phyloP scores from a whole-genome alignment of 805 yeast genomes.

The Monosporozyma aerobia region DNA sequence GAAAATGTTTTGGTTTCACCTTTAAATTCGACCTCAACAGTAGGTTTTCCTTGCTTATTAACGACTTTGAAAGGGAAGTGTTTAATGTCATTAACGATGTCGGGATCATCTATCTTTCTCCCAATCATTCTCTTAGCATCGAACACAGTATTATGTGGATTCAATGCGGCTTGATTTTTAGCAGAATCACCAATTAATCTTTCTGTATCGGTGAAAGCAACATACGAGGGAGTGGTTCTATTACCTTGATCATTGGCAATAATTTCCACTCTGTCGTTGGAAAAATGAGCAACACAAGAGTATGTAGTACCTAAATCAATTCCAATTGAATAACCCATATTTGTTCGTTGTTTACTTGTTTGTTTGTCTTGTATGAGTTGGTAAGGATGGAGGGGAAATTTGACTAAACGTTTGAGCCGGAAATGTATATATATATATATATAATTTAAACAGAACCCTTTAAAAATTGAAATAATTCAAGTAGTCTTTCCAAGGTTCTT shows the following conservation, averaged over 20 bases:
- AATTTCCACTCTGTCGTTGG: conserved; percentile 87
- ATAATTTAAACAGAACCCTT: not conserved
- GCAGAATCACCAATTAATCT: conserved; percentile 95
- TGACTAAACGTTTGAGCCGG: not conserved
- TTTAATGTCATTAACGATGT: conserved; percentile 71
- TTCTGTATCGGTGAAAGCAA: conserved; percentile 88
- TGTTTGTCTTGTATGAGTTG: not conserved
- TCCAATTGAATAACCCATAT: conserved; percentile 51
- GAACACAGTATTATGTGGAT: conserved; percentile 83
- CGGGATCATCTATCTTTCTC: conserved; percentile 71
- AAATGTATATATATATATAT: not conserved
- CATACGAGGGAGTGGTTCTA: conserved; percentile 95
- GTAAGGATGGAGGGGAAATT: no score
- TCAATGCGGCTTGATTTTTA: conserved; percentile 93
- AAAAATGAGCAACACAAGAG: conserved; percentile 93
- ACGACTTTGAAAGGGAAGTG: conserved; percentile 78
- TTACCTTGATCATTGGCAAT: conserved; percentile 98
- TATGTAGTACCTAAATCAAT: conserved; percentile 84
- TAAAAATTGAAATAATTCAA: not conserved
- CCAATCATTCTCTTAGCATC: conserved; percentile 93
- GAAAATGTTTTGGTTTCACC: conserved; percentile 81
- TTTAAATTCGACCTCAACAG: conserved; percentile 71
- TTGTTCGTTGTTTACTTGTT: not conserved
- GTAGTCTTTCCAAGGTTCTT: no score
- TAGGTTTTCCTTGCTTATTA: conserved; percentile 67